These are phyloP conservation scores for Geranomyces variabilis DNA, from an alignment of 192 early-diverging fungal species.

Conservation along the genomic window DNA sequence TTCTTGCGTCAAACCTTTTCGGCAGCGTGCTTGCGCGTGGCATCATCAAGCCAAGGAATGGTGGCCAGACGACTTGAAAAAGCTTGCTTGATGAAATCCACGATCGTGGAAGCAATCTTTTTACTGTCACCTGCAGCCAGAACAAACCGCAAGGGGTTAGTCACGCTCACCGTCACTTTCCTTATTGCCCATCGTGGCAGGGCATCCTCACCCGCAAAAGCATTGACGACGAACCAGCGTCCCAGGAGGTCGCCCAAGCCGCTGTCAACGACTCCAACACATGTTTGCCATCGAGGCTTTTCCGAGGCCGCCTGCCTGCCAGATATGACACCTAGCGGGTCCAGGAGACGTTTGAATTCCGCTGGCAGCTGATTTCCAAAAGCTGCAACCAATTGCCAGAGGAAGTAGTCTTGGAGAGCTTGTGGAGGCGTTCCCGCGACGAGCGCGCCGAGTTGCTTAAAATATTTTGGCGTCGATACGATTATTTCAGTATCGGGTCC, in stretches of 20 bases:
- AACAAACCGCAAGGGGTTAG: no score
- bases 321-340: conserved; percentile 3
- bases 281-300: conserved; percentile 38
- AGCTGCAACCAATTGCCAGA: conserved; percentile 20
- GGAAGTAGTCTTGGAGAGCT: conserved; percentile 27
- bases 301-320: conserved; percentile 23
- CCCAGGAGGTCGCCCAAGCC: conserved; percentile 35
- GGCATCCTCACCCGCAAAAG: conserved; percentile 24
- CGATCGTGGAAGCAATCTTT: conserved; percentile 8
- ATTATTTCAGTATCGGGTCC: conserved; percentile 22
- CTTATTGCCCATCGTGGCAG: not conserved
- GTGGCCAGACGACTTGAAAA: conserved; percentile 33
- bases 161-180: no score
- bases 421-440: conserved; percentile 9
- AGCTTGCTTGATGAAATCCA: conserved; percentile 25
- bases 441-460: conserved; percentile 12
- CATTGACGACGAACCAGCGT: conserved; percentile 38
- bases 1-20: no score
- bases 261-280: conserved; percentile 17
- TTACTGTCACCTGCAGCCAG: conserved; percentile 30
- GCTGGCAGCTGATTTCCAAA: conserved; percentile 5
- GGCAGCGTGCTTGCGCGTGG: conserved; percentile 27
- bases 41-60: conserved; percentile 41
- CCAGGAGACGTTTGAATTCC: conserved; percentile 4
- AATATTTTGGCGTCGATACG: conserved; percentile 22